Evolutionary conservation across 176 grass and related monocot species (phyloP), one percentile per base, ranked within the genome.

Genomic region (Echinochloa phyllopogon): DNA sequence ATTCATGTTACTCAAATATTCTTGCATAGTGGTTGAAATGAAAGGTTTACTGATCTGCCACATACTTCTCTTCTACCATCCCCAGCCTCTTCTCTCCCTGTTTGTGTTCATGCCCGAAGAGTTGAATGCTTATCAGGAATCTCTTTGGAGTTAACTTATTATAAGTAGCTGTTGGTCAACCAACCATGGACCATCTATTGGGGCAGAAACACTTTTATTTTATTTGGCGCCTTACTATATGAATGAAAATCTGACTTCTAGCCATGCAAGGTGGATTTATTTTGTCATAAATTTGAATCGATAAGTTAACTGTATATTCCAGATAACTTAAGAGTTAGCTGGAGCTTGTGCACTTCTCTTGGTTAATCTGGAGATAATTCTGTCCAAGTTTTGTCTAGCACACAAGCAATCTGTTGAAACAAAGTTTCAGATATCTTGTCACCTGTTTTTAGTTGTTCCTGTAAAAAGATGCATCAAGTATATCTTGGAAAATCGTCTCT

Each of bases 1-100:
- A 57, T 56, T 86, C 69, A 44, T 90, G 40, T 65, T 74, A 82
- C 42, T 82, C n/a, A 82, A 48, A 77, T 65, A 77, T 48, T 86
- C 12, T 44, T 41, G 56, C 48, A 55, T 51, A 43, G 20, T 65
- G 83, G 13, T 86, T 86, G 38, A 86, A 74, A 79, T 57, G 38
- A 3, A 38, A 78, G 74, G 15, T 74, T 40, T 83, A 36, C 65
- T 29, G 36, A 65, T 86, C 65, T 70, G 38, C 64, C n/a, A 71
- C 36, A 71, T 81, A 36, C 27, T 61, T 12, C 13, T 85, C 11
- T 38, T 75, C 33, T 62, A 78, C 56, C 21, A 43, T 25, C 17
- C 21, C 33, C n/a, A 16, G 4, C 21, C 47, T 37, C 5, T 40
- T 78, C 17, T 39, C 18, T 25, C 4, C 16, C 52, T 50, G 63